Evolutionary conservation across 2,329 filamentous ascomycete genomes (phyloP).

Genomic region (Biscogniauxia sp.): DNA sequence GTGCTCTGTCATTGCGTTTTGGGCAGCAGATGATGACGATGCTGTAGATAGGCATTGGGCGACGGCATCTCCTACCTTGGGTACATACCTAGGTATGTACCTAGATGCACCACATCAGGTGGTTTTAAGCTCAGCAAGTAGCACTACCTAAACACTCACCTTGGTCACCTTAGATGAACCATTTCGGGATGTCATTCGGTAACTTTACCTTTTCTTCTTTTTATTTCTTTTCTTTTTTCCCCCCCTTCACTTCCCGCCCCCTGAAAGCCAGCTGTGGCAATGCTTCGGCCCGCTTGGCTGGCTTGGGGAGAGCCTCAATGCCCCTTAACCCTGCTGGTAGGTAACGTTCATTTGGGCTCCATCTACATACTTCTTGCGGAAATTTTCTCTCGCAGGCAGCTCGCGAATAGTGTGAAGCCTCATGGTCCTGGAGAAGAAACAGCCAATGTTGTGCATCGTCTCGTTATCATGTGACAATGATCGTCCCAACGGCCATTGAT

Average conservation of each 20-base stretch:
- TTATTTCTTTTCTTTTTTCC: neutral
- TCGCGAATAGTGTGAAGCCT: neutral
- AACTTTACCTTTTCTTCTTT: neutral
- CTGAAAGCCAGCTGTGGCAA: neutral
- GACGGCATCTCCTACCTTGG: too few relatives aligned
- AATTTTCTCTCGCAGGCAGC: neutral
- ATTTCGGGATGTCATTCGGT: neutral
- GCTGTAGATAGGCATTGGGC: too few relatives aligned
- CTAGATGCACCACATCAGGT: too few relatives aligned
- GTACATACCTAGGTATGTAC: too few relatives aligned
- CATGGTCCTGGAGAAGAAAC: neutral
- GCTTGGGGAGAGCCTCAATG: neutral
- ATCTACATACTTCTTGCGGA: neutral
- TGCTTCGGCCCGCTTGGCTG: neutral
- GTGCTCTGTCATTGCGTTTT: neutral
- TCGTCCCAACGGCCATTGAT: neutral
- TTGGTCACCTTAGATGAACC: neutral
- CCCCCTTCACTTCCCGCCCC: neutral
- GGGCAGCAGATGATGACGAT: neutral
- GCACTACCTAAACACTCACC: neutral
- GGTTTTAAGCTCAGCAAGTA: neutral
- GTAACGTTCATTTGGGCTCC: neutral
- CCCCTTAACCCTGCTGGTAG: neutral
- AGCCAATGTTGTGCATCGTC: constrained; percentile 16
- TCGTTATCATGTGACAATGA: constrained; percentile 23